Evolutionary conservation across 2,329 filamentous ascomycete genomes (phyloP), one percentile per base, ranked within the genome.

Genomic region (Rasamsonia emersonii): DNA sequence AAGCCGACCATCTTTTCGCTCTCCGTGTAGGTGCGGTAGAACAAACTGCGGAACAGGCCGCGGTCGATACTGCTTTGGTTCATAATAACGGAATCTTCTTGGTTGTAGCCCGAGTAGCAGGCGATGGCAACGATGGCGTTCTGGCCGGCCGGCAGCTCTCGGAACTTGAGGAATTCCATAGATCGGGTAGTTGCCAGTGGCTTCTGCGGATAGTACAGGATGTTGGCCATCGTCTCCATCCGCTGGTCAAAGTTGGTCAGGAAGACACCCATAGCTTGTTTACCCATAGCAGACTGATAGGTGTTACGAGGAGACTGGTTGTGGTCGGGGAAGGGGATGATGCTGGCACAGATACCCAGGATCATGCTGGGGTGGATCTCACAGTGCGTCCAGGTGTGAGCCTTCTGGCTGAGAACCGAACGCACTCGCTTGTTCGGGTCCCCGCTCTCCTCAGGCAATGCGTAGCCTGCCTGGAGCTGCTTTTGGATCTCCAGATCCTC

Each of bases 81-180:
- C 91, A 98, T 96, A 51, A 98, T 94, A 46, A 98, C 89, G 45
- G 91, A 98, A 77, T 98, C 91, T 86, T 98, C 91, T 59, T 98
- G 93, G 62, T 98, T 98, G 70, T 98, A 98, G 38, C 91, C 91
- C 33, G 88, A 94, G 64, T 98, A 98, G 58, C 84, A 93, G 38
- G 86, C 79, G 62, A 98, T 98, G 24, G 91, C 93, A 9, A 98
- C 91, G 49, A 98, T 98, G 13, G 91, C 91, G 52, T 98, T 98
- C 59, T 98, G 91, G 3, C 91, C 91, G 10, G 91, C 91, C 11
- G 91, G 91, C 37, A 98, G 69, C 61, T 98, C 91, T 63, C 91
- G 77, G 79, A 98, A 98, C 53, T 94, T 94, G 49, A 98, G 70
- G 61, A 93, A 96, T 59, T 98, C 91, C 93, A 98, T 98, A 3